These are phyloP conservation scores for Clitoria ternatea DNA, from an alignment of 306 rosid genomes.

Conservation along the genomic window DNA sequence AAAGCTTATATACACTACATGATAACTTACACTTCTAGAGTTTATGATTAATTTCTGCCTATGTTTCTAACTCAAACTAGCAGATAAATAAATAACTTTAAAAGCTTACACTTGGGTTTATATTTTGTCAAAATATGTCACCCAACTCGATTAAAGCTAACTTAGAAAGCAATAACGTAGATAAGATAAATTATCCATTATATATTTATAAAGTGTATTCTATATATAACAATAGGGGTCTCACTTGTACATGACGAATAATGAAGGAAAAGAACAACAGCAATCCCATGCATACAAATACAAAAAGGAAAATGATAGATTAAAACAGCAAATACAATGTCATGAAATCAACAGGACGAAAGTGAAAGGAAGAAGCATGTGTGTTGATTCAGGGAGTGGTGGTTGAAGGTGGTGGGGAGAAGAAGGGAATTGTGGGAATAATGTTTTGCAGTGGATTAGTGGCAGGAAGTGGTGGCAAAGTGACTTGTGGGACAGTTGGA, in stretches of 20 bases:
- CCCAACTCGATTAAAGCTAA: background rate
- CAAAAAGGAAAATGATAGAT: background rate
- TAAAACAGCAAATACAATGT: too few species aligned
- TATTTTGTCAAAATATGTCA: too few species aligned
- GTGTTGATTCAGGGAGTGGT: slow-evolving; percentile 13
- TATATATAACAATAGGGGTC: slow-evolving; percentile 1
- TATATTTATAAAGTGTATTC: background rate
- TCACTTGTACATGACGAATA: background rate
- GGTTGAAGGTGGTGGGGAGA: slow-evolving; percentile 46
- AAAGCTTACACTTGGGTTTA: too few species aligned
- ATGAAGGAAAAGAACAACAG: background rate
- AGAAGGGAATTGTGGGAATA: slow-evolving; percentile 29
- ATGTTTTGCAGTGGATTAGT: background rate
- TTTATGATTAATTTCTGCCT: too few species aligned
- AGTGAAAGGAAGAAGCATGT: too few species aligned
- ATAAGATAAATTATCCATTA: background rate
- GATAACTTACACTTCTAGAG: too few species aligned
- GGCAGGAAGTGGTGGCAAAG: slow-evolving; percentile 21
- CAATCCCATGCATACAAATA: background rate
- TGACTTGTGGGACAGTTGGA: slow-evolving; percentile 24
- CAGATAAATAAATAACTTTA: too few species aligned
- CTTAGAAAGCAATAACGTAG: background rate
- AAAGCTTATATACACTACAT: too few species aligned
- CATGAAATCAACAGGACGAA: too few species aligned
- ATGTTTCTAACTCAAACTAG: too few species aligned